Base-by-base conservation (phyloP, 768 basidiomycete genomes). In the Boletus eberwhitei region DNA sequence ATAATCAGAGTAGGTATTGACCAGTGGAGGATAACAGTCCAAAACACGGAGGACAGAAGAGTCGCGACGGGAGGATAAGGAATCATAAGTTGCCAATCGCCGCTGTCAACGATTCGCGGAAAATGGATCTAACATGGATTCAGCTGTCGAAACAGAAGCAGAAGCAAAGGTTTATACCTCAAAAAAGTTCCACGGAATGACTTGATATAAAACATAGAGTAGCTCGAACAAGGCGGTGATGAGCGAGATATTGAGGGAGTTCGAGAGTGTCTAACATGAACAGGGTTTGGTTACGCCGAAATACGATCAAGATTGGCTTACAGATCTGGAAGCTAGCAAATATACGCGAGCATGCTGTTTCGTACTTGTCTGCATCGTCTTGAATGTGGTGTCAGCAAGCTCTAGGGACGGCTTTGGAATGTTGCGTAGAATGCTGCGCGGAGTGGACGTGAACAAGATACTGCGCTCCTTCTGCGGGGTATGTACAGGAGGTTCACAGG, bases 21-120 rank as follows among this genome's bases (percentile, higher is more conserved):
- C 86, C 87, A 88, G 60, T 86, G 82, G 8, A 80, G 57, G 12
- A 88, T 67, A 37, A 81, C 77, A 31, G 71, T 67, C 79, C 81
- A 84, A 52, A 85, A 80, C 3, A 75, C 73, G 16, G 63, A 61
- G 11, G 76, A 75, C 48, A 74, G 72, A 68, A 86, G 77, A 12
- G 73, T 73, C 41, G 55, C 54, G 8, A 72, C 56, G 0, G 82
- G 82, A 4, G 84, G 79, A 57, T 84, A 85, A n/a, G 70, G 67
- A 37, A 85, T 44, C 12, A 66, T 21, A 7, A 70, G 29, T 13
- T 64, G 52, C 51, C 59, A 57, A n/a, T 44, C 42, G 22, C 51
- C 52, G 12, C 48, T 14, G 43, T 43, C 26, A 7, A 54, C 17
- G 31, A 45, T 47, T 11, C 46, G 65, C 19, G 63, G 58, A 9